Evolutionary conservation across 2,329 filamentous ascomycete species (phyloP), one percentile per base, ranked within the genome.

Genomic region (Teratosphaeriaceae sp.): DNA sequence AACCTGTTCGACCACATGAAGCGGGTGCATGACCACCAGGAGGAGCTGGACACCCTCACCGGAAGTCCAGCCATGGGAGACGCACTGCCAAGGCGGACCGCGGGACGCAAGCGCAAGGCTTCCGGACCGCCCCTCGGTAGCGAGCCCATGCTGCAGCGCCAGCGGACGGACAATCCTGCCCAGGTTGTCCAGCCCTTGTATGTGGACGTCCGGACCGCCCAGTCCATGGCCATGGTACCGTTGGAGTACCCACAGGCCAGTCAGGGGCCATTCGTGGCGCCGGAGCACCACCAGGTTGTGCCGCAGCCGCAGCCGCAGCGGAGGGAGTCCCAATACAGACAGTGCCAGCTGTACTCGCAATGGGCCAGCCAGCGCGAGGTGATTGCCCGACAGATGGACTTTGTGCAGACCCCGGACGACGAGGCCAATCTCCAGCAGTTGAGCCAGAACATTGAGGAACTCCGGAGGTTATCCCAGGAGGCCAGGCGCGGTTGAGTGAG

Each of bases 1-100:
- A 97, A 97, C 69, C 78, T 95, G 42, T 82, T 85, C 65, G 90
- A 97, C 69, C 90, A 97, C 74, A 96, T 96, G 89, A 87, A 88
- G 70, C 84, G 90, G 49, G 89, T 96, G 6, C 90, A 97, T 57
- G 76, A 79, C 52, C 79, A 76, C 57, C 71, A 58, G 50, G 58
- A 59, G 24, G 46, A 45, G 21, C 26, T n/a, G 4, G 20, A 29
- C 12, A 27, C 46, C 12, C 12, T 34, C 18, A 33, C 20, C 12
- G 46, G 35, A 3, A 51, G 47, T 31, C 42, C 44, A 21, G 40
- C 36, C 11, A 22, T 38, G 13, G 35, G 22, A 15, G 34, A 22
- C 20, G 20, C 37, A 2, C 16, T 36, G 11, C 41, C 48, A 13
- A 40, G 31, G 44, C 57, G 57, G 42, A 31, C 47, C 2, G 46